phyloP scores from a whole-genome alignment of 148 eudicot genomes.

The Beta vulgaris region DNA sequence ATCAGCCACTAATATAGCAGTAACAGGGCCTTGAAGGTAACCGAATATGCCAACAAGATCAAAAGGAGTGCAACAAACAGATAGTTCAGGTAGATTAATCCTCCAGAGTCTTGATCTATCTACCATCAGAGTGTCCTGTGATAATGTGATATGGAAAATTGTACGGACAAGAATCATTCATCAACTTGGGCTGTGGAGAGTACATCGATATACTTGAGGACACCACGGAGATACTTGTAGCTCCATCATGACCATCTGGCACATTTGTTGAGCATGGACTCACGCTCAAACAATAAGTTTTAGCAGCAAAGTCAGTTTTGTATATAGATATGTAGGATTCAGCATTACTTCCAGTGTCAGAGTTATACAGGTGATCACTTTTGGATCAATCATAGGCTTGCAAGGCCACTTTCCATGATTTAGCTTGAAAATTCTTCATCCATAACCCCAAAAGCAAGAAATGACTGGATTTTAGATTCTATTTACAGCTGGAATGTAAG shows the following conservation, averaged over 20 bases:
- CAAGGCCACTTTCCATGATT: conserved; percentile 72
- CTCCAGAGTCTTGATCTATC: conserved; percentile 80
- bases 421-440: conserved; percentile 52
- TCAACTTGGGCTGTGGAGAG: conserved; percentile 33
- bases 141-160: conserved; percentile 61
- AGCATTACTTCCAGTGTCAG: conserved; percentile 23
- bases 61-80: conserved; percentile 44
- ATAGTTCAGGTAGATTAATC: conserved; percentile 40
- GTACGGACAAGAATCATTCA: conserved; percentile 29
- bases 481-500: conserved; percentile 44
- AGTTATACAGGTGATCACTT: conserved; percentile 24
- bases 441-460: conserved; percentile 66
- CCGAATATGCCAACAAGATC: conserved; percentile 78
- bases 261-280: conserved; percentile 54
- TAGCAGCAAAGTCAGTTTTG: conserved; percentile 54
- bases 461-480: conserved; percentile 32
- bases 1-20: conserved; percentile 51
- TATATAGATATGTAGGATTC: conserved; percentile 37
- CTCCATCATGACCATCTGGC: conserved; percentile 49
- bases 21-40: conserved; percentile 54
- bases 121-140: conserved; percentile 78
- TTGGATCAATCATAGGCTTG: conserved; percentile 43
- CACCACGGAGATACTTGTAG: conserved; percentile 59
- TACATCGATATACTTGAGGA: conserved; percentile 37
- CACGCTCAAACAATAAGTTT: conserved; percentile 46